Conservation (phyloP, 305 asterid genomes). For the Fraxinus velutina region DNA sequence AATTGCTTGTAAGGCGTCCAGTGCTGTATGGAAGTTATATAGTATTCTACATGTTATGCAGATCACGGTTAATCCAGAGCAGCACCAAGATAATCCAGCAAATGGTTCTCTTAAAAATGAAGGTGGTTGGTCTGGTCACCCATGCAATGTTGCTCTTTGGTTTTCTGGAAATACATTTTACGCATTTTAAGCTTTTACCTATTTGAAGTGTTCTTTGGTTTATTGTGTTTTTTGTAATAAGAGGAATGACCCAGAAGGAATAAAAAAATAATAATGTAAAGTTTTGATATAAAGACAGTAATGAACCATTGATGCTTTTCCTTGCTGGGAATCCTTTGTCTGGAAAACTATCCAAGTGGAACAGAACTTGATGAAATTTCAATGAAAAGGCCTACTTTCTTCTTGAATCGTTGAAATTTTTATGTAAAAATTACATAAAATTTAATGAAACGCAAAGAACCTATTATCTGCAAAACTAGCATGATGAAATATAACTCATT, state of each 20-base stretch:
- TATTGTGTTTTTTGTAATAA: background rate
- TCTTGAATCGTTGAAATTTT: background rate
- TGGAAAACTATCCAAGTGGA: background rate
- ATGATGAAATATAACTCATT: background rate
- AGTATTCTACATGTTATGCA: constrained; percentile 33
- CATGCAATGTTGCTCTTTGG: background rate
- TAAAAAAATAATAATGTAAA: background rate
- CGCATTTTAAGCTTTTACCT: background rate
- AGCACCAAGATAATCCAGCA: constrained; percentile 33
- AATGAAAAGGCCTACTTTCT: background rate
- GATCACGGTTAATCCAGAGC: constrained; percentile 38
- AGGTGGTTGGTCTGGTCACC: constrained; percentile 48
- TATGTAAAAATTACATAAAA: background rate
- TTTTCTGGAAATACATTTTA: background rate
- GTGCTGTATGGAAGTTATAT: background rate
- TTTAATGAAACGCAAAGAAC: background rate
- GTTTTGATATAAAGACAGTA: background rate
- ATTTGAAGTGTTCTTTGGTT: background rate
- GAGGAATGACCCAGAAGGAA: background rate
- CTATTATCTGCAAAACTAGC: background rate
- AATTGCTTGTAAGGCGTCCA: background rate
- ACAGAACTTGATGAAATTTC: background rate
- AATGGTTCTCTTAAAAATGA: constrained; percentile 37
- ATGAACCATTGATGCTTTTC: background rate
- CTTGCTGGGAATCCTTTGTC: background rate